phyloP scores from a whole-genome alignment of 768 basidiomycete species.

The Amanita muscaria region DNA sequence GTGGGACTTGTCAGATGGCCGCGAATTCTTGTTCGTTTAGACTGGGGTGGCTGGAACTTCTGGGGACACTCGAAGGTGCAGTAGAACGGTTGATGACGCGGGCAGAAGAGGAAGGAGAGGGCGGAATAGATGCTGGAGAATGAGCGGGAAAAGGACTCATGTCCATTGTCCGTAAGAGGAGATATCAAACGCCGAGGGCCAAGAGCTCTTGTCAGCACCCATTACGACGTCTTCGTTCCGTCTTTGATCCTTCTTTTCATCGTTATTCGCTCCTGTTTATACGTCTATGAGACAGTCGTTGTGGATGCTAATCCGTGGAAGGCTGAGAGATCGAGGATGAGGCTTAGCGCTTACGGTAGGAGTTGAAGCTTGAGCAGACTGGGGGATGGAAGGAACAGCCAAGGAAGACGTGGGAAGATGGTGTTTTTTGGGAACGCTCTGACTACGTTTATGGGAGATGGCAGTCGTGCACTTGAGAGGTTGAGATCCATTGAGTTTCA shows the following conservation, averaged over 20 bases:
- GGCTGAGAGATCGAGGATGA: slow-evolving; percentile 12
- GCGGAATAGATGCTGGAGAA: neutral
- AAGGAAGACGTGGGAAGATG: slow-evolving; percentile 27
- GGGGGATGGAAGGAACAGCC: slow-evolving; percentile 11
- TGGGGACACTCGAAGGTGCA: neutral
- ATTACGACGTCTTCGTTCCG: neutral
- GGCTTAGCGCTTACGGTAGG: slow-evolving; percentile 3
- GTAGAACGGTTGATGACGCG: neutral
- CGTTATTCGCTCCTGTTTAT: too few relatives aligned
- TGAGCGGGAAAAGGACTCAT: slow-evolving; percentile 5
- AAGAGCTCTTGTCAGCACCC: neutral
- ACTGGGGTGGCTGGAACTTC: slow-evolving; percentile 15
- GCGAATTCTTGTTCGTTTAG: slow-evolving; percentile 29
- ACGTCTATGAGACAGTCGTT: neutral
- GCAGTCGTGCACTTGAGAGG: slow-evolving; percentile 16
- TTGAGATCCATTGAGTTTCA: too few relatives aligned
- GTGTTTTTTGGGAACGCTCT: slow-evolving; percentile 32
- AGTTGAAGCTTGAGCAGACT: slow-evolving; percentile 17
- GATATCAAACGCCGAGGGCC: slow-evolving; percentile 25
- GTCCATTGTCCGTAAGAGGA: slow-evolving; percentile 26
- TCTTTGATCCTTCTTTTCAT: too few relatives aligned
- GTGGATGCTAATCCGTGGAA: neutral
- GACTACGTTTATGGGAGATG: slow-evolving; percentile 26
- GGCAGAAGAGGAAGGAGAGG: neutral
- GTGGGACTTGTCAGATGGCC: too few relatives aligned